phyloP scores from a whole-genome alignment of 2,329 filamentous ascomycete species.

The Fusarium hainanense region DNA sequence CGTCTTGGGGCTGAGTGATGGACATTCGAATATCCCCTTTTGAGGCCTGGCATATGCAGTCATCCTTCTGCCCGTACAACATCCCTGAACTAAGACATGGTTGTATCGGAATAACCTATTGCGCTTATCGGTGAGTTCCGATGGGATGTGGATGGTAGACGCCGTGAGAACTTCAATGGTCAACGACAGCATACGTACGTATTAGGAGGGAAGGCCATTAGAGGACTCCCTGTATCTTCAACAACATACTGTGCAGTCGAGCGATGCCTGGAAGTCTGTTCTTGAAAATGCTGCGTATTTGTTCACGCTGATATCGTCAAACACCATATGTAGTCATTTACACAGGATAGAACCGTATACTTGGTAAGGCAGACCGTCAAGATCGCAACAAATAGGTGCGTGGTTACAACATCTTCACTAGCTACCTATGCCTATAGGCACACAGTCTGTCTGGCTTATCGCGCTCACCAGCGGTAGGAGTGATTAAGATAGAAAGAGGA shows the following conservation, averaged over 20 bases:
- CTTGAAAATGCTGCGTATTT: background rate
- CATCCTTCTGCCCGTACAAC: background rate
- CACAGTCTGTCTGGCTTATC: background rate
- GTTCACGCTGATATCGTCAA: background rate
- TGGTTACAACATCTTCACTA: rapidly evolving
- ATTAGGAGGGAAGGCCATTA: no score
- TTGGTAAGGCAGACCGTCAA: background rate
- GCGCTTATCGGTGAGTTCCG: background rate
- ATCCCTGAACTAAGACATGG: background rate
- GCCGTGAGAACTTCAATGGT: background rate
- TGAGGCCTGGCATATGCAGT: background rate
- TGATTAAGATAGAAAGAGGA: background rate
- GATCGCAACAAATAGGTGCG: background rate
- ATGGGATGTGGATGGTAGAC: no score
- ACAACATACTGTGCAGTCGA: rapidly evolving
- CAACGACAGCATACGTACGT: background rate
- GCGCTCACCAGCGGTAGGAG: background rate
- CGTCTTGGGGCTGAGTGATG: background rate
- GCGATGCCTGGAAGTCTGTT: background rate
- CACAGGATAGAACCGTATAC: background rate
- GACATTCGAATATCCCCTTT: background rate
- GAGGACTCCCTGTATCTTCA: background rate
- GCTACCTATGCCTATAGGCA: background rate
- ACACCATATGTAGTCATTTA: background rate
- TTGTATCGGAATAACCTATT: background rate